A percentile compares a stretch with the other conserved stretches of the same genome.
Evolutionary conservation across 345 rosid species (phyloP).

Genomic region (Kandelia obovata): DNA sequence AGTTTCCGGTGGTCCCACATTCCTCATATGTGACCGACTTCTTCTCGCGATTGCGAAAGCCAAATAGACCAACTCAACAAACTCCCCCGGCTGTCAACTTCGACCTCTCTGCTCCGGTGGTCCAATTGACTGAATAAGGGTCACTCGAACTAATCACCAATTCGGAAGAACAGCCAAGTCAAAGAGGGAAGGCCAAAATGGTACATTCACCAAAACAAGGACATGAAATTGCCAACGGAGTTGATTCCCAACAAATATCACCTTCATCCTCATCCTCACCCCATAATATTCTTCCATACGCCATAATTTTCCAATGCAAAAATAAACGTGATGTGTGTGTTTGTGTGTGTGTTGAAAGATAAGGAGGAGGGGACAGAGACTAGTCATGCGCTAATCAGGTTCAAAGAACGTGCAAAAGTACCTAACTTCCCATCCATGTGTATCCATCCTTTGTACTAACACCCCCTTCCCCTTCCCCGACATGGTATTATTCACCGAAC

Average conservation of each 20-base stretch:
- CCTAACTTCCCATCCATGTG: neutral
- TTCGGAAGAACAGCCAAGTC: neutral
- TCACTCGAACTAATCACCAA: too few species aligned
- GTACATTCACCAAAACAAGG: neutral
- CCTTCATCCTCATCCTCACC: too few species aligned
- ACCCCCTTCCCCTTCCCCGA: too few species aligned
- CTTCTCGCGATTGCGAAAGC: too few species aligned
- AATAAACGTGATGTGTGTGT: conserved; percentile 32
- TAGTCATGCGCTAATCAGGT: conserved; percentile 14
- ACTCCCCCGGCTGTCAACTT: too few species aligned
- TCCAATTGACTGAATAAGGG: too few species aligned
- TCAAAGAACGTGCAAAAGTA: conserved; percentile 20
- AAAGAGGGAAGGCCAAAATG: neutral
- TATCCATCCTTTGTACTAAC: neutral
- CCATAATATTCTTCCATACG: too few species aligned
- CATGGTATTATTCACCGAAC: neutral
- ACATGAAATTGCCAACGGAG: neutral
- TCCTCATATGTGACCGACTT: too few species aligned
- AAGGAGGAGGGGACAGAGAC: neutral
- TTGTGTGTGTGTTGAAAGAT: neutral
- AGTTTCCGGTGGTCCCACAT: too few species aligned
- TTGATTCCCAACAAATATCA: neutral
- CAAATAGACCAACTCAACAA: too few species aligned
- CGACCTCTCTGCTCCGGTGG: too few species aligned
- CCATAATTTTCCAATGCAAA: conserved; percentile 2